Conservation (phyloP, 306 rosid species). For the Fragaria vesca region DNA sequence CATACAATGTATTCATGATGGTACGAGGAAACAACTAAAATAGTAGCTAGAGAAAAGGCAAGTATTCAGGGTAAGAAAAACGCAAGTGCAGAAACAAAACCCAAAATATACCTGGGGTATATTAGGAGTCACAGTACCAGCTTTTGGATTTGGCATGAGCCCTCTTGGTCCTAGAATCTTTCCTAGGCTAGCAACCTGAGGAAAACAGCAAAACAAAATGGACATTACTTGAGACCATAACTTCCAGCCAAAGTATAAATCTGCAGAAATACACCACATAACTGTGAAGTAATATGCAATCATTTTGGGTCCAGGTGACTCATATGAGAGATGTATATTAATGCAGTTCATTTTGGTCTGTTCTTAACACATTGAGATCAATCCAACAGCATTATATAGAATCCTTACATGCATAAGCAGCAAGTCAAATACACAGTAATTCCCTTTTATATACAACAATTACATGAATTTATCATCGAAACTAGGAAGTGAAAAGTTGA, state of each 20-base stretch:
- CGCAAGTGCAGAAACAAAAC: not conserved
- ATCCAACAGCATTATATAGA: not conserved
- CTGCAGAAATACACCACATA: not conserved
- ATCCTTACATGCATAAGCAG: not conserved
- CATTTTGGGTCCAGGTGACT: not conserved
- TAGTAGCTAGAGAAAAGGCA: not conserved
- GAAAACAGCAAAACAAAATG: slow-evolving; percentile 30
- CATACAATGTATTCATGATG: not conserved
- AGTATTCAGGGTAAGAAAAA: not conserved
- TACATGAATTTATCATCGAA: not conserved
- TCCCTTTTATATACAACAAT: not conserved
- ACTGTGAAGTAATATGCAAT: not conserved
- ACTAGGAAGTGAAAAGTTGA: not conserved
- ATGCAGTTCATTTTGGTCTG: not conserved
- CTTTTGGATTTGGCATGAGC: slow-evolving; percentile 99
- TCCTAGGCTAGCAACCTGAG: slow-evolving; percentile 93
- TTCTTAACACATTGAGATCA: not conserved
- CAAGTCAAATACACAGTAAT: not conserved
- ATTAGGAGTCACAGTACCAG: slow-evolving; percentile 95
- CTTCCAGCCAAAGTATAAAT: not conserved
- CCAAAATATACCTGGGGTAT: slow-evolving; percentile 73
- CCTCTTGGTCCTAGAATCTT: slow-evolving; percentile 99
- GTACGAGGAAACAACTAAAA: not conserved
- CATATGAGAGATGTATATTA: not conserved
- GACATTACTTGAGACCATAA: not conserved